A percentile compares a stretch with the other conserved stretches of the same genome.
Evolutionary conservation across 2,329 filamentous ascomycete genomes (phyloP).

Genomic region (Basipetospora chlamydospora): DNA sequence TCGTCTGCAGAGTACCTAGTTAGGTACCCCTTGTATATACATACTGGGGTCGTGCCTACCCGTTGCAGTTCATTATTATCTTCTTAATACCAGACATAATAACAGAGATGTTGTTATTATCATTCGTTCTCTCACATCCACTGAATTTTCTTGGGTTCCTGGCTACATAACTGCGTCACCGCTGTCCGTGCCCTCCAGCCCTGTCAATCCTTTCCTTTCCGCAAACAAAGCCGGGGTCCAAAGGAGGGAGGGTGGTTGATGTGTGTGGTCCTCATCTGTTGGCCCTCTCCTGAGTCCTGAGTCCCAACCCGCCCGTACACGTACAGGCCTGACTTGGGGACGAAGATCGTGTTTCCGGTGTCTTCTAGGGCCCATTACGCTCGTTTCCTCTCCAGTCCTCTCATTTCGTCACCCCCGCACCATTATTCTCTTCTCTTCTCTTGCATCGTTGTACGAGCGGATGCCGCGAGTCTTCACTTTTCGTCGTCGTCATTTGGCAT

Average conservation of each 20-base stretch:
- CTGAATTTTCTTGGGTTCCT: too few species aligned
- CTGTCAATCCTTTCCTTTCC: slow-evolving; percentile 1
- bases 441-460: too few species aligned
- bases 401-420: not conserved
- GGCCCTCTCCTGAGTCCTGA: too few species aligned
- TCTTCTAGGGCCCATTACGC: not conserved
- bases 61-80: too few species aligned
- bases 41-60: too few species aligned
- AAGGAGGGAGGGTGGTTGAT: not conserved
- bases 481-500: not conserved
- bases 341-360: slow-evolving; percentile 4
- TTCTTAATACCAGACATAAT: too few species aligned
- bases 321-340: not conserved
- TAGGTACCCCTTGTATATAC: too few species aligned
- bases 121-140: too few species aligned
- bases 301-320: too few species aligned
- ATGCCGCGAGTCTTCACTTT: not conserved
- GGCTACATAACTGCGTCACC: slow-evolving; percentile 5
- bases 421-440: not conserved
- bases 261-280: not conserved
- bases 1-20: too few species aligned
- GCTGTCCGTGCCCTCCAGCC: slow-evolving; percentile 5
- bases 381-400: not conserved
- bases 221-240: not conserved
- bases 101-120: too few species aligned